A percentile compares a stretch with the other conserved stretches of the same genome.
These are phyloP conservation scores for Wickerhamomyces ciferrii DNA, from an alignment of 805 yeast genomes.

Conservation along the genomic window DNA sequence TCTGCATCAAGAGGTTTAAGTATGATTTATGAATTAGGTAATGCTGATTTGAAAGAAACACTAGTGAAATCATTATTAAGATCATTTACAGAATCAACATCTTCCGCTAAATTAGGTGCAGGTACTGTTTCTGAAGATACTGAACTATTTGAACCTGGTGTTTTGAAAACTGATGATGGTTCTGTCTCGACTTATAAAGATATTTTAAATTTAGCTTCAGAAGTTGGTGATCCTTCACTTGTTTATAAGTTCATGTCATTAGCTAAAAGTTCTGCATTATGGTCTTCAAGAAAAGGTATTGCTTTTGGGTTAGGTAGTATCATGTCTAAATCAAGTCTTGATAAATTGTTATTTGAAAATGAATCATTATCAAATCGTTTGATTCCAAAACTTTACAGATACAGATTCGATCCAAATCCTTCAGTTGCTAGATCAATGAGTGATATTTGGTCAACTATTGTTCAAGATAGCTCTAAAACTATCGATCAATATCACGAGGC, in stretches of 20 bases:
- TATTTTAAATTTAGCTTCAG: slow-evolving; percentile 81
- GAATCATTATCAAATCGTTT: slow-evolving; percentile 49
- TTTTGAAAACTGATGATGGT: slow-evolving; percentile 74
- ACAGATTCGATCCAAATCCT: slow-evolving; percentile 77
- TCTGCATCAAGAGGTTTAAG: slow-evolving; percentile 87
- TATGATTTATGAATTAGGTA: slow-evolving; percentile 75
- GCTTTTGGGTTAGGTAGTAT: slow-evolving; percentile 91
- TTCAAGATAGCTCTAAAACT: slow-evolving; percentile 48
- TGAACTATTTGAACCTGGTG: slow-evolving; percentile 78
- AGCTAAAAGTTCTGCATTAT: slow-evolving; percentile 79
- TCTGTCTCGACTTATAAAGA: slow-evolving; percentile 90
- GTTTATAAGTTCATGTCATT: slow-evolving; percentile 93
- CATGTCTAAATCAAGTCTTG: slow-evolving; percentile 71
- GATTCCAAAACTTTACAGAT: slow-evolving; percentile 79
- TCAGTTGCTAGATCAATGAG: slow-evolving; percentile 79
- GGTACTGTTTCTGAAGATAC: slow-evolving; percentile 79
- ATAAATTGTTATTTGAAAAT: slow-evolving; percentile 52
- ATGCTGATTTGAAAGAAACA: slow-evolving; percentile 57
- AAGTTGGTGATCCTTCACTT: slow-evolving; percentile 91
- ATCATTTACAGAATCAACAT: slow-evolving; percentile 71
- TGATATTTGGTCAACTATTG: slow-evolving; percentile 77
- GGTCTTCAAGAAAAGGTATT: slow-evolving; percentile 92
- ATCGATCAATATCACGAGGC: slow-evolving; percentile 47
- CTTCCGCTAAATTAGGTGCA: slow-evolving; percentile 38
- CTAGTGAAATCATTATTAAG: slow-evolving; percentile 67